These are phyloP conservation scores for Cochlearia excelsa DNA, from an alignment of 345 rosid species.

Conservation along the genomic window DNA sequence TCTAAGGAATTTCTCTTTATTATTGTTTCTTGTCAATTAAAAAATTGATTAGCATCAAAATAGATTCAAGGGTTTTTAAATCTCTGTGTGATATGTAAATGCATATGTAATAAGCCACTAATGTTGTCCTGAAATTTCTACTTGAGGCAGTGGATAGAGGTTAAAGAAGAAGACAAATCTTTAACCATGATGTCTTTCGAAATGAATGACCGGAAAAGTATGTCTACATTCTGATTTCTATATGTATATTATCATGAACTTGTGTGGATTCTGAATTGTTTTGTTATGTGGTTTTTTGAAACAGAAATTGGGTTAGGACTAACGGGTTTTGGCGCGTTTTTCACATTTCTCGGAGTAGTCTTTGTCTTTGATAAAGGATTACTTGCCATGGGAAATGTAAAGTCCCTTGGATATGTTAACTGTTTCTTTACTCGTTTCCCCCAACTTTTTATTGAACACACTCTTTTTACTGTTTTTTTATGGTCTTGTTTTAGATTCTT, in stretches of 20 bases:
- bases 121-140: too few relatives aligned
- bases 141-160: slow-evolving; percentile 10
- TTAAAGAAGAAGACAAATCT: not conserved
- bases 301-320: slow-evolving; percentile 90
- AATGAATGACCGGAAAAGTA: slow-evolving; percentile 43
- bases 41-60: too few relatives aligned
- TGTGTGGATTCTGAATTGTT: not conserved
- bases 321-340: slow-evolving; percentile 92
- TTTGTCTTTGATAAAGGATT: slow-evolving; percentile 93
- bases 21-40: too few relatives aligned
- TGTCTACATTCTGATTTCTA: slow-evolving; percentile 3
- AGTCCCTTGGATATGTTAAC: slow-evolving; percentile 27
- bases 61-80: too few relatives aligned
- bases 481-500: slow-evolving; percentile 58
- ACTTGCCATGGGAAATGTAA: slow-evolving; percentile 97
- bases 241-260: not conserved
- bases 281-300: slow-evolving; percentile 19
- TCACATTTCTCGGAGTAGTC: slow-evolving; percentile 78
- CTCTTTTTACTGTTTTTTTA: not conserved
- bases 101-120: too few relatives aligned
- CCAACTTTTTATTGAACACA: not conserved
- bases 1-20: too few relatives aligned
- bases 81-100: too few relatives aligned
- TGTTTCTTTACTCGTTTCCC: not conserved
- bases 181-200: slow-evolving; percentile 39